Conservation (phyloP, 208 protist genomes). For the Blastocrithidia nonstop region DNA sequence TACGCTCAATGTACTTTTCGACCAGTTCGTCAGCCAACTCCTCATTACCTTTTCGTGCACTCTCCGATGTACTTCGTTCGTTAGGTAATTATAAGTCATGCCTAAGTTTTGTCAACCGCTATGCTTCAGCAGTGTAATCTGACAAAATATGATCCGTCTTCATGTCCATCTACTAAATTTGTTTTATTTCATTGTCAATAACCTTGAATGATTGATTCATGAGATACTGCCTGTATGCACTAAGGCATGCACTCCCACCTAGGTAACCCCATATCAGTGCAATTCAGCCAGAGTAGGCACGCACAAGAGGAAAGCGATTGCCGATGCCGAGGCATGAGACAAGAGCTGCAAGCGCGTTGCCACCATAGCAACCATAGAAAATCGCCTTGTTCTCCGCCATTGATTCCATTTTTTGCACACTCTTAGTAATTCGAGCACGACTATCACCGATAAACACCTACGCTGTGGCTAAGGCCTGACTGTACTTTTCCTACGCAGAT, state of each 20-base stretch:
- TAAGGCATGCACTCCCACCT: slow-evolving; percentile 53
- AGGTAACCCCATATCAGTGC: slow-evolving; percentile 59
- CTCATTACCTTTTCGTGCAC: too few relatives aligned
- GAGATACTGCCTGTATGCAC: slow-evolving; percentile 35
- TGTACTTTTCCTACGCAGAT: slow-evolving; percentile 38
- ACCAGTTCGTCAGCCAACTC: too few relatives aligned
- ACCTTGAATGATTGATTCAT: slow-evolving; percentile 24
- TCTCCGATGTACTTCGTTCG: too few relatives aligned
- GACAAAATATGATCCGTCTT: slow-evolving; percentile 35
- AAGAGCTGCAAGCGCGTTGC: slow-evolving; percentile 51
- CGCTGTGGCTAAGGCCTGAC: slow-evolving; percentile 49
- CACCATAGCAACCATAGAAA: slow-evolving; percentile 75
- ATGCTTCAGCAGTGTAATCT: slow-evolving; percentile 44
- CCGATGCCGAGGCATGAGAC: slow-evolving; percentile 40
- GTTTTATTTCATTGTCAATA: slow-evolving; percentile 43
- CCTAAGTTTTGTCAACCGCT: slow-evolving; percentile 37
- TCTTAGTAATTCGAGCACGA: slow-evolving; percentile 20
- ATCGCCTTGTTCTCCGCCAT: slow-evolving; percentile 66
- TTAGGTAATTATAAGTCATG: slow-evolving; percentile 59
- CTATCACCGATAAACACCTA: slow-evolving; percentile 68
- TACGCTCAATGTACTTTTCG: slow-evolving; percentile 41
- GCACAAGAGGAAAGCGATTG: slow-evolving; percentile 47
- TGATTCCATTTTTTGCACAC: slow-evolving; percentile 32
- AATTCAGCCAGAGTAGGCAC: slow-evolving; percentile 56
- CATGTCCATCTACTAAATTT: slow-evolving; percentile 57